Evolutionary conservation across 2,329 filamentous ascomycete species (phyloP).

Genomic region (Aureobasidium sp.): DNA sequence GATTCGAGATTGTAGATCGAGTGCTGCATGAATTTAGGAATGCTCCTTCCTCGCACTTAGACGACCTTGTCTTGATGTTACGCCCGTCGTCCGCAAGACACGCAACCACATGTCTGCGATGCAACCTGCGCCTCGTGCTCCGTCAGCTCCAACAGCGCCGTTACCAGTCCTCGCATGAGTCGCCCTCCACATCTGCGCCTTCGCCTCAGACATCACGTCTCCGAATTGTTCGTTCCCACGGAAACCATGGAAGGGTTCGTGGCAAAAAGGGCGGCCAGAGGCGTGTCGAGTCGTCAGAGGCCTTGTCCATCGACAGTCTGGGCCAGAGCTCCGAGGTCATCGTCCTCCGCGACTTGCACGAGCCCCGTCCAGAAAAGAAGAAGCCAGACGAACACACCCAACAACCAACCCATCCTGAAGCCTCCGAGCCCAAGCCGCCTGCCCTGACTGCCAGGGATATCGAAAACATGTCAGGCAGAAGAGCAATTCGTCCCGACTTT

Average conservation of each 20-base stretch:
- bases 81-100: constrained; percentile 7
- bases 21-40: not conserved
- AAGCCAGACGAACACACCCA: no score
- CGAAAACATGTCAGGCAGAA: not conserved
- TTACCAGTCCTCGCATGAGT: not conserved
- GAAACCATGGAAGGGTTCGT: constrained; percentile 1
- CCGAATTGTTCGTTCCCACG: not conserved
- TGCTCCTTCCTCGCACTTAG: not conserved
- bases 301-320: constrained; percentile 16
- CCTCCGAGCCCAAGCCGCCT: not conserved
- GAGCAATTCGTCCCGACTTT: not conserved
- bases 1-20: not conserved
- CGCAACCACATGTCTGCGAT: constrained; percentile 19
- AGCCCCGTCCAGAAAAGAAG: not conserved
- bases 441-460: constrained; percentile 4
- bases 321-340: constrained; percentile 18
- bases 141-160: constrained; percentile 7
- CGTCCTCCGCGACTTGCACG: constrained; percentile 17
- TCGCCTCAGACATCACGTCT: not conserved
- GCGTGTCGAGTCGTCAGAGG: constrained; percentile 12
- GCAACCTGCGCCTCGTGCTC: constrained; percentile 15
- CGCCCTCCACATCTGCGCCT: not conserved
- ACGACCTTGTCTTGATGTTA: constrained; percentile 14
- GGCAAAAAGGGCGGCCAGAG: constrained; percentile 12
- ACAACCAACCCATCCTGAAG: not conserved